These are phyloP conservation scores for Pichia sp. DNA, from an alignment of 1,139 yeast genomes.

Conservation along the genomic window DNA sequence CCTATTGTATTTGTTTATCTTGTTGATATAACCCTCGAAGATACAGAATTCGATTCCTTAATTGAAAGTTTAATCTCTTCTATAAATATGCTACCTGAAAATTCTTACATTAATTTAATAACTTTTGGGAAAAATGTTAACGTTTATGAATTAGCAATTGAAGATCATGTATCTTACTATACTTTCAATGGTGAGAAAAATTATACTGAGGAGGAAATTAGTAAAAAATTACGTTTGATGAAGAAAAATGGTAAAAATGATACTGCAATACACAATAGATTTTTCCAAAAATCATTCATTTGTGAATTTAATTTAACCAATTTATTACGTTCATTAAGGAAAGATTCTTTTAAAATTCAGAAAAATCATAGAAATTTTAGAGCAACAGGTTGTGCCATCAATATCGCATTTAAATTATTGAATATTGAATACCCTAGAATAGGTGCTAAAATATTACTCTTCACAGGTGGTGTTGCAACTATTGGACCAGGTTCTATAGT, in stretches of 20 bases:
- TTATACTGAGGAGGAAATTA: constrained; percentile 45
- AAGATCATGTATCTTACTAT: constrained; percentile 30
- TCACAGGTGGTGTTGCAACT: constrained; percentile 54
- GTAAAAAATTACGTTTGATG: constrained; percentile 46
- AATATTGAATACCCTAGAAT: constrained; percentile 39
- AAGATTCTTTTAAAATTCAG: constrained; percentile 47
- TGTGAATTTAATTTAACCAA: constrained; percentile 51
- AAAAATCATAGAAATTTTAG: constrained; percentile 47
- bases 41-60: constrained; percentile 41
- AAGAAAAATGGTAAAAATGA: constrained; percentile 33
- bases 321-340: constrained; percentile 45
- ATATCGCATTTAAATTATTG: constrained; percentile 49
- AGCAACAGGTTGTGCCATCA: constrained; percentile 61
- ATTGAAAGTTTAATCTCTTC: constrained; percentile 49
- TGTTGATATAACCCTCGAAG: constrained; percentile 60
- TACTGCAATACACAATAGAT: constrained; percentile 24
- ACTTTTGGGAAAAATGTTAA: constrained; percentile 61
- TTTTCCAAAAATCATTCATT: constrained; percentile 41
- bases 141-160: constrained; percentile 47
- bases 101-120: constrained; percentile 51
- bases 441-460: constrained; percentile 57
- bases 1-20: constrained; percentile 55
- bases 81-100: constrained; percentile 51
- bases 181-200: constrained; percentile 56
- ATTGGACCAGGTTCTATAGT: constrained; percentile 52